Evolutionary conservation across 176 grass and related monocot genomes (phyloP), one percentile per base, ranked within the genome.

Genomic region (Cocos nucifera): DNA sequence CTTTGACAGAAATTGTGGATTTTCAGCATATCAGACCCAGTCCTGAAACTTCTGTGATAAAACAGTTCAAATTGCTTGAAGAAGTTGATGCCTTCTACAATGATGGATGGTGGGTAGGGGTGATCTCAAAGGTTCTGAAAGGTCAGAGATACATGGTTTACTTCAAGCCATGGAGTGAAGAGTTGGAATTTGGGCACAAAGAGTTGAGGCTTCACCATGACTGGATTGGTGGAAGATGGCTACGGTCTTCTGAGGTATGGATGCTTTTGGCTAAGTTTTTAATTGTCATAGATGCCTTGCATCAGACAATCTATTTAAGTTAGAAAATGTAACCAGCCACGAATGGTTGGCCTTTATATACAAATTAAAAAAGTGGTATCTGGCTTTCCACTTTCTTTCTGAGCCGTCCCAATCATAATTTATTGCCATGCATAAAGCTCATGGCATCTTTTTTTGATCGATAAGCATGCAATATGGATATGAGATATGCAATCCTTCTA

Each of bases 21-120:
- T 76, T 19, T 27, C 72, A 70, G 16, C 61, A 80, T 63, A 69
- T 95, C 39, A 87, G 89, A 60, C 85, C 89, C 27, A 44, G 23
- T 5, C 81, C 81, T 9, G 53, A 50, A 1, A 72, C 74, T 32
- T 29, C 50, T 28, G 63, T 64, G 60, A 28, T 18, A 3, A 48
- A 39, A 16, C 64, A 62, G 35, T 82, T 91, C 56, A 80, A 74
- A 49, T 32, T 82, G 14, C 81, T 97, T 18, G 93, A 97, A 19
- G 93, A 97, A 83, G 81, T 97, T 12, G 87, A 91, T 67, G 93
- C 81, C 8, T 83, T 75, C 62, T 58, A 61, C 61, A 97, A 97
- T 3, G 84, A 85, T 3, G 93, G 70, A 3, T 97, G 92, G 92
- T 97, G 92, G 93, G 79, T 80, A 30, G 93, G 93, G 22, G 63